Evolutionary conservation across 176 grass and related monocot genomes (phyloP), one percentile per base, ranked within the genome.

Genomic region (Musa acuminata): DNA sequence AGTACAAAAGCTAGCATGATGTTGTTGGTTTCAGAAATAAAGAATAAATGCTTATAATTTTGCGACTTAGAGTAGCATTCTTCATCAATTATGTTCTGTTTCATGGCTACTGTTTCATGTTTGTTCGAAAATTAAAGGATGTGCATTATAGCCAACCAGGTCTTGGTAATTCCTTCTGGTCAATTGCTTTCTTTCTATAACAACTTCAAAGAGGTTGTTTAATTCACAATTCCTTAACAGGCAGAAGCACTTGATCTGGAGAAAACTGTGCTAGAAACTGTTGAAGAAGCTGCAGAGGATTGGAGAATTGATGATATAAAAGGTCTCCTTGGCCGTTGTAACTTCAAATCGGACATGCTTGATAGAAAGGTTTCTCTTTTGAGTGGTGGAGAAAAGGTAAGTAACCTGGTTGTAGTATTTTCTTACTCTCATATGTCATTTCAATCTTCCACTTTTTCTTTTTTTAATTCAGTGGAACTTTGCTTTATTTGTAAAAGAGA

Each of bases 371-470:
- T 99, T 24, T 25, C 72, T 20, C 86, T 86, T 87, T 80, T 99
- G 80, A 99, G 95, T 66, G 95, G 95, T n/a, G 95, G 90, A 82
- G 95, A 99, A 77, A 99, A 99, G 95, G 88, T 96, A 75, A 72
- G 43, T 14, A 16, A 25, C 51, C 24, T 13, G 16, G 21, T 27
- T 51, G 35, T 13, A 52, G 14, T 74, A 57, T 66, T 67, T 25
- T 25, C 14, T 72, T 54, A 73, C 25, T 49, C 66, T 75, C 59
- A 21, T 72, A 21, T 50, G 65, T 24, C 13, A n/a, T 72, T 59
- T 78, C 25, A 21, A 76, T 21, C 12, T 73, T 64, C 76, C 14
- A 35, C 29, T 80, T 11, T 82, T 54, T 26, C 43, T n/a, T n/a
- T 23, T 59, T 11, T 1, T 49, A 48, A 71, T 16, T 26, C 62